Percentiles rank a stretch among this genome's conserved stretches.
phyloP scores from a whole-genome alignment of 2,329 filamentous ascomycete genomes.

The Apiospora aurea region DNA sequence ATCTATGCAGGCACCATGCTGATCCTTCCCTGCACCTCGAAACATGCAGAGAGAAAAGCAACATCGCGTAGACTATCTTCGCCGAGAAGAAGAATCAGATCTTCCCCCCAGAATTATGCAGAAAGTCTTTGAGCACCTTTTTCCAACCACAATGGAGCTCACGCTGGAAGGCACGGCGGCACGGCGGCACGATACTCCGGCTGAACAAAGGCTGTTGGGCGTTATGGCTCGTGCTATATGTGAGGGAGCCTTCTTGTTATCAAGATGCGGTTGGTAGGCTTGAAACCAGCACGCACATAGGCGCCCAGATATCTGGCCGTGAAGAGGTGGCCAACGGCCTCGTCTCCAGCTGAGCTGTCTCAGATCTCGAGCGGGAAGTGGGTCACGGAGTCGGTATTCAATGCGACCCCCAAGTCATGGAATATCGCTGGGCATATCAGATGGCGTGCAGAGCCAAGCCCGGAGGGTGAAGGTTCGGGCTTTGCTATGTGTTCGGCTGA shows the following conservation, averaged over 20 bases:
- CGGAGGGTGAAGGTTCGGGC: background rate
- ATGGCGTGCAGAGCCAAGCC: background rate
- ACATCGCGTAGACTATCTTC: background rate
- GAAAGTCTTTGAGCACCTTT: background rate
- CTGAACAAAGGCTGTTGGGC: background rate
- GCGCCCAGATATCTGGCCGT: background rate
- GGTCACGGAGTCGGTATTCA: constrained; percentile 2
- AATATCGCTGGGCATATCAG: background rate
- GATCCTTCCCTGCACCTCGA: constrained; percentile 6
- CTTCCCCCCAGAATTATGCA: background rate
- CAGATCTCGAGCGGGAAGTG: constrained; percentile 9
- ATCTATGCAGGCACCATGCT: constrained; percentile 2
- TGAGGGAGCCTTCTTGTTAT: no score
- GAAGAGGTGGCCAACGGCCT: background rate
- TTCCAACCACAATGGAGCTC: background rate
- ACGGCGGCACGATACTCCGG: background rate
- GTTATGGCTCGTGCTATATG: background rate
- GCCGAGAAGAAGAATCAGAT: background rate
- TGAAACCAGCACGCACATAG: background rate
- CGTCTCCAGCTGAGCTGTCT: constrained; percentile 11
- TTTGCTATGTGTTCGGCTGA: background rate
- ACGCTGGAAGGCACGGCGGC: background rate
- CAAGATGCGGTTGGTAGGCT: background rate
- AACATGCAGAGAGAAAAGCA: background rate
- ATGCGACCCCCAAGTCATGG: constrained; percentile 2